phyloP scores from a whole-genome alignment of 2,329 filamentous ascomycete genomes.

The Coniosporium tulheliwenetii region DNA sequence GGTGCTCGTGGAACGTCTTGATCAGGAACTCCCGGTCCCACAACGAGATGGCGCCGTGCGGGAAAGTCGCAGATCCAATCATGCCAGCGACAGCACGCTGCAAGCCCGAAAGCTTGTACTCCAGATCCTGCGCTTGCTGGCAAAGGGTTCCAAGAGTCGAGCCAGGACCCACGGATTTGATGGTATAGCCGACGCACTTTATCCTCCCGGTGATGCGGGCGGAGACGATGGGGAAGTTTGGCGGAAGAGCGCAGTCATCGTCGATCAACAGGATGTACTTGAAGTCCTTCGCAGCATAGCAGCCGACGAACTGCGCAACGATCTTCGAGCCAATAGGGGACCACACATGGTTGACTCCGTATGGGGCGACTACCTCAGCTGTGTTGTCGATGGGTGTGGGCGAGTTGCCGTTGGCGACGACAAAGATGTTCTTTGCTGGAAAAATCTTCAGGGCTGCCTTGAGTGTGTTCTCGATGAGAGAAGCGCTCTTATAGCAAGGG shows the following conservation, averaged over 20 bases:
- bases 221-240: conserved; percentile 28
- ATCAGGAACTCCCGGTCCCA: conserved; percentile 29
- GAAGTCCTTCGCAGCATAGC: conserved; percentile 24
- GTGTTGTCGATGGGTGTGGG: conserved; percentile 27
- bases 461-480: conserved; percentile 21
- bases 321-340: conserved; percentile 30
- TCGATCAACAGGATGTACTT: conserved; percentile 29
- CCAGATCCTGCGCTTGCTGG: conserved; percentile 31
- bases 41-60: conserved; percentile 31
- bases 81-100: conserved; percentile 26
- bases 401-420: conserved; percentile 29
- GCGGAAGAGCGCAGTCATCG: conserved; percentile 27
- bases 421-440: conserved; percentile 25
- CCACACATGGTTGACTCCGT: conserved; percentile 30
- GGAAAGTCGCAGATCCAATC: conserved; percentile 29
- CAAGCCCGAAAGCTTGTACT: conserved; percentile 32
- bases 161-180: conserved; percentile 25
- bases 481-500: conserved; percentile 28
- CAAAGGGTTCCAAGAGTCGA: conserved; percentile 20
- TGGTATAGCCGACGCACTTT: conserved; percentile 30
- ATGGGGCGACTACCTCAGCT: conserved; percentile 23
- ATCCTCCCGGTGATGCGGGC: conserved; percentile 21
- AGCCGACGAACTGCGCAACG: conserved; percentile 29
- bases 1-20: conserved; percentile 28
- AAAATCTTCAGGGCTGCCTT: conserved; percentile 27